These are phyloP conservation scores for peach (Prunus persica) DNA, from an alignment of 306 rosid species.

Conservation along the genomic window Prunus_persica_NCBIv2 NC_034015.1:19474501-19475000, in stretches of 20 bases:
- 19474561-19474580: background rate
- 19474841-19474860: slow-evolving; percentile 87
- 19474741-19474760: background rate
- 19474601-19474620: background rate
- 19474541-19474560: background rate
- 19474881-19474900: slow-evolving; percentile 78
- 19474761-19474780: background rate
- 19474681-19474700: background rate
- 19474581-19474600: background rate
- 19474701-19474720: background rate
- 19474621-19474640: background rate
- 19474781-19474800: slow-evolving; percentile 20
- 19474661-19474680: background rate
- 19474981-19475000: slow-evolving; percentile 63
- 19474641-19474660: background rate
- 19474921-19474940: slow-evolving; percentile 88
- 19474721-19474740: background rate
- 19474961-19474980: slow-evolving; percentile 94
- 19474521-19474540: background rate
- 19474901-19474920: slow-evolving; percentile 73
- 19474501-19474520: background rate
- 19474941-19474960: slow-evolving; percentile 92
- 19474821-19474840: background rate
- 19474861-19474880: slow-evolving; percentile 89
- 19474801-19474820: too few species aligned